phyloP scores from a whole-genome alignment of 371 early-diverging fungal species.

The Mortierella sp. region DNA sequence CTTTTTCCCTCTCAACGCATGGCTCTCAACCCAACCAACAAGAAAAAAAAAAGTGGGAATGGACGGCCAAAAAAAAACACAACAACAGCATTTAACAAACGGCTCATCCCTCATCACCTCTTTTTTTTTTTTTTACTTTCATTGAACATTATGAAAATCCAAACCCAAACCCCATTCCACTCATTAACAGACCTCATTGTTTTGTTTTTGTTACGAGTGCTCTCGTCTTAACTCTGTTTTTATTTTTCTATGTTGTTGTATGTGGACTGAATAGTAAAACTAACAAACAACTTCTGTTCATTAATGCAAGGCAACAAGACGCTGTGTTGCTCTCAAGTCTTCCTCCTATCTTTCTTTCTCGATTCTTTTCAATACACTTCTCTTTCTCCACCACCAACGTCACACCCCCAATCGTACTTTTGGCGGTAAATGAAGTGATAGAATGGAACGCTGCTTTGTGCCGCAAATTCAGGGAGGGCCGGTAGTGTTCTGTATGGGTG shows the following conservation, averaged over 20 bases:
- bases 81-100: not conserved
- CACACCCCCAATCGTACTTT: not conserved
- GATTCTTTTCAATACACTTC: not conserved
- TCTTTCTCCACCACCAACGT: not conserved
- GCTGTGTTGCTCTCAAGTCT: conserved; percentile 5
- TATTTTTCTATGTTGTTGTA: not conserved
- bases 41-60: not conserved
- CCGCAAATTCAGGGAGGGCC: no score
- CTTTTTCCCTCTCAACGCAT: not conserved
- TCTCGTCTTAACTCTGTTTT: conserved; percentile 14
- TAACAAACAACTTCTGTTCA: not conserved
- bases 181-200: not conserved
- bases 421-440: no score
- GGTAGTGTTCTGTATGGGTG: no score
- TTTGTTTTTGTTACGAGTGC: not conserved
- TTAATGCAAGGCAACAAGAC: not conserved
- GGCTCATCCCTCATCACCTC: not conserved
- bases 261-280: no score
- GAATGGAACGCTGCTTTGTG: no score
- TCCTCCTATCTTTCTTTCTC: not conserved
- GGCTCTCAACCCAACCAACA: not conserved
- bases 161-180: not conserved
- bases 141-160: not conserved
- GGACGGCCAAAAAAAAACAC: not conserved
- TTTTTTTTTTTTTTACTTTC: not conserved